phyloP scores from a whole-genome alignment of 768 basidiomycete genomes.

The Naematelia aurantialba region DNA sequence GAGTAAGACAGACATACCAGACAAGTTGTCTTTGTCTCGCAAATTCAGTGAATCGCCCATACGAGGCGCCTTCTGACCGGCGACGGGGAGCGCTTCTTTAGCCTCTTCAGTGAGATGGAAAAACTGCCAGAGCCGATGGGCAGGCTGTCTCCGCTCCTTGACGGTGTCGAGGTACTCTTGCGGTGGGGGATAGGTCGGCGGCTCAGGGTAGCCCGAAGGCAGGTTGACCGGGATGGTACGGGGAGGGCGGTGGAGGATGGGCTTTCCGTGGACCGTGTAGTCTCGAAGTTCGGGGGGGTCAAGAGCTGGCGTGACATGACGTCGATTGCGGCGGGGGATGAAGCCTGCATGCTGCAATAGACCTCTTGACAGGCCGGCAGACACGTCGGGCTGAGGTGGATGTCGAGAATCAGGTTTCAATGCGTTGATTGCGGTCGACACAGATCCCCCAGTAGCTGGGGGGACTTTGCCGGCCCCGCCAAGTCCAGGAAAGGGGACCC shows the following conservation, averaged over 20 bases:
- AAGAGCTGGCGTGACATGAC: not conserved
- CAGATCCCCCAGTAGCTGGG: constrained; percentile 16
- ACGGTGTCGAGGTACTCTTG: constrained; percentile 23
- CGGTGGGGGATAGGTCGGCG: constrained; percentile 29
- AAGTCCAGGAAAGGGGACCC: constrained; percentile 35
- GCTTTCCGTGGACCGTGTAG: constrained; percentile 37
- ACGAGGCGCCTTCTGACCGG: constrained; percentile 12
- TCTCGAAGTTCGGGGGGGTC: constrained; percentile 4
- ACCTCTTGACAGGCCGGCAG: too few relatives aligned
- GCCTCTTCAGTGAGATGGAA: constrained; percentile 34
- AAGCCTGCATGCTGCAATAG: too few relatives aligned
- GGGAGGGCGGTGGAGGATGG: constrained; percentile 36
- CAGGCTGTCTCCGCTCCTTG: constrained; percentile 5
- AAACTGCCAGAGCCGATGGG: constrained; percentile 48
- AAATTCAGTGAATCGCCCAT: constrained; percentile 35
- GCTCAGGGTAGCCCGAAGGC: constrained; percentile 33
- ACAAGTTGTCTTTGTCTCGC: constrained; percentile 26
- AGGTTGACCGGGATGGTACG: constrained; percentile 19
- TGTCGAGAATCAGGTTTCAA: constrained; percentile 5
- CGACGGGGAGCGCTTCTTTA: constrained; percentile 10
- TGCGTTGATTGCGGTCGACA: constrained; percentile 4
- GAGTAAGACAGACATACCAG: constrained; percentile 20
- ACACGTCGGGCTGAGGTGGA: not conserved
- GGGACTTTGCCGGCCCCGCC: constrained; percentile 23
- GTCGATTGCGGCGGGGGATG: not conserved